Percentiles rank a stretch among this genome's conserved stretches.
Conservation (phyloP, 2,329 filamentous ascomycete species). For the Arthrobotrys musiformis region DNA sequence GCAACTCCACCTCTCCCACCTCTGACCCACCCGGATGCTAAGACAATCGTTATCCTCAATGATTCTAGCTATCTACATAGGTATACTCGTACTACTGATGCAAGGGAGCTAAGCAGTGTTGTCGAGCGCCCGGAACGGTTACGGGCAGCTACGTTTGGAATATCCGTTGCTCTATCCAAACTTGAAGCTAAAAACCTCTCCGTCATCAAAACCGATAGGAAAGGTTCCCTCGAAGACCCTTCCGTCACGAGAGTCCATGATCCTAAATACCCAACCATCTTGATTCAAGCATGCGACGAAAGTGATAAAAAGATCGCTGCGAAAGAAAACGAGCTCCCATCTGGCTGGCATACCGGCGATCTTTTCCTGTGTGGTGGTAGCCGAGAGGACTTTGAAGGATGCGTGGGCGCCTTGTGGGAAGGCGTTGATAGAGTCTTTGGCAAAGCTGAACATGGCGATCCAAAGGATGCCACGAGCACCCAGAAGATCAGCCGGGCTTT, state of each 20-base stretch:
- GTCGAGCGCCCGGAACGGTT: constrained; percentile 94
- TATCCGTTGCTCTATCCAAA: constrained; percentile 89
- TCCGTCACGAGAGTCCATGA: constrained; percentile 93
- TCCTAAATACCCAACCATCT: constrained; percentile 68
- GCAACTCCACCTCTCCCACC: constrained; percentile 60
- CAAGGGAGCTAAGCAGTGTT: constrained; percentile 79
- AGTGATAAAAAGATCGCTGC: constrained; percentile 81
- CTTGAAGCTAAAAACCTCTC: constrained; percentile 70
- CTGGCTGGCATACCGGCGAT: constrained; percentile 84
- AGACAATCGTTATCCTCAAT: constrained; percentile 86
- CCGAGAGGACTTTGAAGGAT: constrained; percentile 85
- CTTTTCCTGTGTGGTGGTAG: constrained; percentile 91
- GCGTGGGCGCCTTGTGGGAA: constrained; percentile 90
- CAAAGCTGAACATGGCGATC: constrained; percentile 7
- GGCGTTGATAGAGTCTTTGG: constrained; percentile 87
- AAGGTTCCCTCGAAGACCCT: constrained; percentile 75
- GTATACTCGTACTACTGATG: constrained; percentile 83
- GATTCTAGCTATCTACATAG: constrained; percentile 96
- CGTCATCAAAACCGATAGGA: constrained; percentile 81
- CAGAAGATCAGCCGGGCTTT: constrained; percentile 79
- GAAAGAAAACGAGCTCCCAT: constrained; percentile 62
- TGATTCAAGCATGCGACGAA: constrained; percentile 76
- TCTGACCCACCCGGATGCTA: constrained; percentile 57
- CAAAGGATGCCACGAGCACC: constrained; percentile 57
- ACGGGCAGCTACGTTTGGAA: constrained; percentile 81